Conservation (phyloP, 2,329 filamentous ascomycete genomes). For the Colletotrichum sp. region DNA sequence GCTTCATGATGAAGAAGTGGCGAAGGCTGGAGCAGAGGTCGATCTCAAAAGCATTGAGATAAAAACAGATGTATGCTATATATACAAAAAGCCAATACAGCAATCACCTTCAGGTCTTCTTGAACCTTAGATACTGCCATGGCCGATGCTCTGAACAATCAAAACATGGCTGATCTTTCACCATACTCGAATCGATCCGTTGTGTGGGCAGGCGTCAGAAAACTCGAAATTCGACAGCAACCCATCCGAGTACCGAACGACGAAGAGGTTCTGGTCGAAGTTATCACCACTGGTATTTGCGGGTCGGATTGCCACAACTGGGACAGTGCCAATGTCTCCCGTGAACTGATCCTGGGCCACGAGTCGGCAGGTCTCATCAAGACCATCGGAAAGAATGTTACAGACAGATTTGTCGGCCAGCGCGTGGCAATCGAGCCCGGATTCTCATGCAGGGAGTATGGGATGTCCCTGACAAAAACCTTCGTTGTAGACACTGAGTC, state of each 20-base stretch:
- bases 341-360: neutral
- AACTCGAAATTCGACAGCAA: neutral
- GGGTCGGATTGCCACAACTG: neutral
- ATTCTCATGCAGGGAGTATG: neutral
- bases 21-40: neutral
- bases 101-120: neutral
- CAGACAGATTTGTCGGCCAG: neutral
- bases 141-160: neutral
- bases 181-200: neutral
- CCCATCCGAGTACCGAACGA: neutral
- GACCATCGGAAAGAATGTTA: neutral
- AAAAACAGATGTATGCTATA: neutral
- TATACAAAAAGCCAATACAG: neutral
- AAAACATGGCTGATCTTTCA: neutral
- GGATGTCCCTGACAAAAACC: rapidly evolving
- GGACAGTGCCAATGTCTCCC: neutral
- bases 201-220: neutral
- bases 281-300: neutral
- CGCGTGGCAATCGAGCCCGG: neutral
- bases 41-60: neutral
- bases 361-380: neutral
- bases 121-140: neutral
- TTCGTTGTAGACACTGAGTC: rapidly evolving
- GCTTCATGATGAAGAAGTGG: neutral
- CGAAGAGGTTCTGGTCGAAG: neutral